A percentile compares a stretch with the other conserved stretches of the same genome.
Evolutionary conservation across 768 basidiomycete species (phyloP).

Genomic region (Russula sp.): DNA sequence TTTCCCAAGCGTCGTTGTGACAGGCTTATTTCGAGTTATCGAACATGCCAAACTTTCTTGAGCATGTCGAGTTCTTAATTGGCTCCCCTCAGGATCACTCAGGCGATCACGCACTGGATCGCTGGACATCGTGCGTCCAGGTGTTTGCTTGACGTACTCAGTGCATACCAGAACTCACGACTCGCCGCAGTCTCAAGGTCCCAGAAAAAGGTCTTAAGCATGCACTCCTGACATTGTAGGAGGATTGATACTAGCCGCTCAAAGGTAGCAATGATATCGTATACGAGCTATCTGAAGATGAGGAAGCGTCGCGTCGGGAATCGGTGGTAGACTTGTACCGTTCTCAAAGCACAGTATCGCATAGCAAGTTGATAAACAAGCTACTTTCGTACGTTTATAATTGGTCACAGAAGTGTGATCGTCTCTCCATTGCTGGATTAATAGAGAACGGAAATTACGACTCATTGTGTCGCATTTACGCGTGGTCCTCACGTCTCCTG

Average conservation of each 20-base stretch:
- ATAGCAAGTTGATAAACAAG: conserved; percentile 12
- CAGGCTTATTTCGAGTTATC: too few species aligned
- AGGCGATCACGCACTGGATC: conserved; percentile 15
- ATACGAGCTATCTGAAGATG: conserved; percentile 16
- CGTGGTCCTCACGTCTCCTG: conserved; percentile 42
- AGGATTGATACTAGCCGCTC: conserved; percentile 3
- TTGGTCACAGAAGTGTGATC: neutral
- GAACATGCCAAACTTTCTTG: conserved; percentile 18
- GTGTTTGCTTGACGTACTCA: neutral
- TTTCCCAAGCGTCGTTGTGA: too few species aligned
- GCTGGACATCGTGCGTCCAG: conserved; percentile 21
- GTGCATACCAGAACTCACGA: conserved; percentile 8
- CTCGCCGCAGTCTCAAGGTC: conserved; percentile 7
- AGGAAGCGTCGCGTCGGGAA: conserved; percentile 10
- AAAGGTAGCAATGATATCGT: conserved; percentile 10
- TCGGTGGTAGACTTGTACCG: conserved; percentile 23
- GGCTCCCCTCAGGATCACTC: conserved; percentile 15
- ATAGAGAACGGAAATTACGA: conserved; percentile 30
- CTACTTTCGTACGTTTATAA: conserved; percentile 22
- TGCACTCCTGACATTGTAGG: neutral
- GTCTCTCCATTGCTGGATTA: neutral
- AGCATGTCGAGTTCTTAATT: conserved; percentile 18
- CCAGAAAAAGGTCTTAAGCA: conserved; percentile 9
- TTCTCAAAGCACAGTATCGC: neutral
- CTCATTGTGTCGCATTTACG: conserved; percentile 28